Evolutionary conservation across 768 basidiomycete genomes (phyloP), one percentile per base, ranked within the genome.

Genomic region (Mycena floridula): DNA sequence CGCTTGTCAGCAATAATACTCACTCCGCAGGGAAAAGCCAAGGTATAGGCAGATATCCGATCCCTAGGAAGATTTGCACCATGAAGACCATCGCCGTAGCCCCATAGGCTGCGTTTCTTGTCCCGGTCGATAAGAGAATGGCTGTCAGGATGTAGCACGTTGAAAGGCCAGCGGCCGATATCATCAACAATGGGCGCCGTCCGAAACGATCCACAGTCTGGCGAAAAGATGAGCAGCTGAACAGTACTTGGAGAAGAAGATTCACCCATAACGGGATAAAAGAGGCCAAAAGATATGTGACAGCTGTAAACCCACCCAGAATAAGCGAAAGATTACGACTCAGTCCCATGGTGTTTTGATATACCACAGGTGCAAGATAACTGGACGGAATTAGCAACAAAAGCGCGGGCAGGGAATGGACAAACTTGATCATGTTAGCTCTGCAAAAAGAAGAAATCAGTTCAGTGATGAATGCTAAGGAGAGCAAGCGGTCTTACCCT

Each of bases 271-370:
- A 61, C 3, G 65, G 67, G 49, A 67, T 65, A 45, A 70, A 69
- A 0, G 68, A 68, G 11, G 67, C 65, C 18, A 69, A 28, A 60
- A 70, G 62, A 48, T 66, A 70, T 1, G 65, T 67, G 26, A 68
- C 53, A 2, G 68, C 55, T 1, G 67, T 68, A 47, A 58, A 66
- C 11, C 68, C 68, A 12, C 67, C 66, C 3, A 69, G 58, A 37
- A 70, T 62, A 28, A 69, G 61, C 3, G 66, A 65, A 20, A 70
- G 57, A 25, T 69, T 56, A 24, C 65, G 62, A 15, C 67, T 59
- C 18, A 70, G 54, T 3, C 66, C 65, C 63, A 69, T 68, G 2
- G 66, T 69, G 37, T 65, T 64, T 50, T 70, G 65, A 49, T 69
- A 69, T 0, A 71, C 63, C 21, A 68, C 55, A 4, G 69, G 67